Conservation (phyloP, 2,329 filamentous ascomycete genomes). For the Talaromyces sp. region DNA sequence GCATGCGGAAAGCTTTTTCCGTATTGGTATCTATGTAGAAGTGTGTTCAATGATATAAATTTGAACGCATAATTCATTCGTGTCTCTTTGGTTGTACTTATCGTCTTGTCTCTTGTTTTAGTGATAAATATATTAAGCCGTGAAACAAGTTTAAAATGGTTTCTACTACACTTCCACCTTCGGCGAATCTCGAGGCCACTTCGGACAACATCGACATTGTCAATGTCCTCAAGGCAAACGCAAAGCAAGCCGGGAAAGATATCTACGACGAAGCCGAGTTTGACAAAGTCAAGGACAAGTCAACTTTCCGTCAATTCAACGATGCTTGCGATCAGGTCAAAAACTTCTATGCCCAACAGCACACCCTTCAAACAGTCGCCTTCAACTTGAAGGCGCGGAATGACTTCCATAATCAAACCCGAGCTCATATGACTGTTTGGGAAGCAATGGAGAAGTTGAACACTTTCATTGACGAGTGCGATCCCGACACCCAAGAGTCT, state of each 20-base stretch:
- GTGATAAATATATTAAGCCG: no score
- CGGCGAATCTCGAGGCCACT: slow-evolving; percentile 44
- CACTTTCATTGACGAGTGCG: slow-evolving; percentile 83
- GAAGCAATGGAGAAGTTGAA: slow-evolving; percentile 90
- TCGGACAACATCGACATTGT: slow-evolving; percentile 57
- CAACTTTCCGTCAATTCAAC: slow-evolving; percentile 75
- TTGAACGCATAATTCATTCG: no score
- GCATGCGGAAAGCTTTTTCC: no score
- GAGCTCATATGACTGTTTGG: slow-evolving; percentile 80
- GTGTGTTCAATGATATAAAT: no score
- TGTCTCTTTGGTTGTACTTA: no score
- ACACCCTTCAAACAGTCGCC: slow-evolving; percentile 53
- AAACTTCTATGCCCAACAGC: slow-evolving; percentile 73
- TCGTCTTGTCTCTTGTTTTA: no score
- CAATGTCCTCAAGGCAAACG: slow-evolving; percentile 55
- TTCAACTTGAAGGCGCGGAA: slow-evolving; percentile 81
- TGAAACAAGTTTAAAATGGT: no score
- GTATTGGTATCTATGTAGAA: no score
- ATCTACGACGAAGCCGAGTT: slow-evolving; percentile 59
- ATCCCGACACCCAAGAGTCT: slow-evolving; percentile 78
- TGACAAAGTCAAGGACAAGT: slow-evolving; percentile 71
- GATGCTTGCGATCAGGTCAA: slow-evolving; percentile 79
- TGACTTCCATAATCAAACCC: slow-evolving; percentile 60
- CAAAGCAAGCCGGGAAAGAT: slow-evolving; percentile 32
- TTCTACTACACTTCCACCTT: no score